A percentile compares a stretch with the other conserved stretches of the same genome.
Conservation (phyloP, 202 grass and related monocot species). For the Musa balbisiana region DNA sequence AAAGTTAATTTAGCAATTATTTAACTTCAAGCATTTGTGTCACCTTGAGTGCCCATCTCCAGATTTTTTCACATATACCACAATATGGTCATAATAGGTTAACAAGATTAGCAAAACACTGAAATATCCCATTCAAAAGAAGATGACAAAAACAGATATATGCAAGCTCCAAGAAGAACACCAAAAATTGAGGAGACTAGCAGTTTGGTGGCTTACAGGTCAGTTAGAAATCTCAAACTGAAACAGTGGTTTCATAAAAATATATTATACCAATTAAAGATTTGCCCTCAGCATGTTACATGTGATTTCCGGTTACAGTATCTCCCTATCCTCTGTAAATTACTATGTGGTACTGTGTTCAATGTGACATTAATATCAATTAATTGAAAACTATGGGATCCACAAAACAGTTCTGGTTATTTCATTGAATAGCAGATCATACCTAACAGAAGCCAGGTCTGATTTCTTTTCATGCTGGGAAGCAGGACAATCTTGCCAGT, state of each 20-base stretch:
- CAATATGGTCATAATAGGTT: too few relatives aligned
- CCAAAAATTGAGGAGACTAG: not conserved
- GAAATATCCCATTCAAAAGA: not conserved
- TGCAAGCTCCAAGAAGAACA: not conserved
- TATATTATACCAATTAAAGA: not conserved
- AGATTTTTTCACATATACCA: too few relatives aligned
- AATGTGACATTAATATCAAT: not conserved
- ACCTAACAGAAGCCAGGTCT: constrained; percentile 77
- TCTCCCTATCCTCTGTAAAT: too few relatives aligned
- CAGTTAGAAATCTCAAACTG: not conserved
- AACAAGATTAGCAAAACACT: not conserved
- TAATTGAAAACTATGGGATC: not conserved
- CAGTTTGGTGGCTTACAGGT: not conserved
- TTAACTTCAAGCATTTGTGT: too few relatives aligned
- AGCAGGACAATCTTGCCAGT: constrained; percentile 53
- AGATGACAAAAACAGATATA: too few relatives aligned
- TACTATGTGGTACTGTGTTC: too few relatives aligned
- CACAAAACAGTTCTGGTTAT: not conserved
- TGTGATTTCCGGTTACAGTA: not conserved
- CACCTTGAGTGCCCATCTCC: too few relatives aligned
- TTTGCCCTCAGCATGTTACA: too few relatives aligned
- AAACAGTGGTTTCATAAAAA: not conserved
- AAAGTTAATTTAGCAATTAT: too few relatives aligned
- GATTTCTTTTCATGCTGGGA: constrained; percentile 69
- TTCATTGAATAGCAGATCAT: constrained; percentile 24